These are phyloP conservation scores for Mycena citricolor DNA, from an alignment of 1,284 basidiomycete genomes.

Conservation along the genomic window DNA sequence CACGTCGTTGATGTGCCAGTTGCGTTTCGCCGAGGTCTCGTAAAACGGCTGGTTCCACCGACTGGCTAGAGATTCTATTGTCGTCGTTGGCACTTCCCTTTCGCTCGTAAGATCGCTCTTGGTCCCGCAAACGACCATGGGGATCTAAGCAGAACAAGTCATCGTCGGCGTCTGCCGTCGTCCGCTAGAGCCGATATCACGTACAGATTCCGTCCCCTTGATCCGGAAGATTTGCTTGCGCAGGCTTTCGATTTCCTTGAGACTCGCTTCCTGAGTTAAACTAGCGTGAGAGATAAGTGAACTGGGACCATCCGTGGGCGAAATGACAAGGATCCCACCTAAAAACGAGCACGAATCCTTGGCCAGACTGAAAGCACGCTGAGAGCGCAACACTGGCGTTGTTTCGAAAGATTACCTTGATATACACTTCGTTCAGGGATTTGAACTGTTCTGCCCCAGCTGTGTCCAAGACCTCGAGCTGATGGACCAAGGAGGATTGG, in stretches of 20 bases:
- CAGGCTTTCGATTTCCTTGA: conserved; percentile 76
- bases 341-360: conserved; percentile 82
- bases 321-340: conserved; percentile 44
- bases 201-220: conserved; percentile 46
- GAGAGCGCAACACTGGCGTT: not conserved
- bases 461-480: conserved; percentile 88
- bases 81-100: conserved; percentile 71
- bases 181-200: not conserved
- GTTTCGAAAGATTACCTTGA: conserved; percentile 49
- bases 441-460: conserved; percentile 89
- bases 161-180: not conserved
- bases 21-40: conserved; percentile 81
- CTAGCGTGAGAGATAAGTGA: conserved; percentile 35
- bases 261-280: conserved; percentile 73
- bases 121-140: conserved; percentile 87
- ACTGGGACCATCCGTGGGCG: conserved; percentile 8
- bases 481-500: too few species aligned
- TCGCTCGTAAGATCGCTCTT: conserved; percentile 84
- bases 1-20: conserved; percentile 78
- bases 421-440: conserved; percentile 76
- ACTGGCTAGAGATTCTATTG: conserved; percentile 63
- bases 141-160: conserved; percentile 45
- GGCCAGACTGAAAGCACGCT: conserved; percentile 51
- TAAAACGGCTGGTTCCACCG: conserved; percentile 79
- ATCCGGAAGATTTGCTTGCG: conserved; percentile 80